Base-by-base conservation (phyloP, 2,329 filamentous ascomycete species). In the Dendryphion nanum region DNA sequence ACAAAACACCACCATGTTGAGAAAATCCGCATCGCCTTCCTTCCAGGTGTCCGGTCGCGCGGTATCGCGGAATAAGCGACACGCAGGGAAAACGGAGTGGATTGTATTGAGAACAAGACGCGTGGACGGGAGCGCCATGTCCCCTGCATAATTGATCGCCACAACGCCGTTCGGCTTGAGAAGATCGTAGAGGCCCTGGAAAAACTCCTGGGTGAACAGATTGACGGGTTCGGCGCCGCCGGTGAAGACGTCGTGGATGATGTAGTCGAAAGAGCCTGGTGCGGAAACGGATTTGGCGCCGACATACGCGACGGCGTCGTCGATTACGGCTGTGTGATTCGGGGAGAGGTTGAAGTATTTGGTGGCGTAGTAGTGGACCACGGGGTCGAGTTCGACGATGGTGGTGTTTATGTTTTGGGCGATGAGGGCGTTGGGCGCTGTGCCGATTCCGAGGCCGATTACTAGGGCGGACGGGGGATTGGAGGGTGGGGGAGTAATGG, bases 1-100 rank as follows among this genome's bases (percentile, higher is more conserved):
- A 74, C 93, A 98, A 71, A 96, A 96, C 43, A 97, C 82, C 32
- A 97, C 86, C 78, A 97, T 89, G 71, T 98, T 98, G 61, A 89
- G 88, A 64, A 97, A 96, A 59, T 95, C 87, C 1, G 53, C 44
- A 6, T 64, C 54, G 12, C 53, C 57, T 6, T 52, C 43, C 6
- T 52, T 36, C 19, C 47, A 43, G 17, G 71, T 67, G 1, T 78
- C 70, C 3, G 73, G 67, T 1, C 74, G 68, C 4, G 80, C 74
- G 18, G 78, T 75, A 67, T 98, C 93, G 45, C 93, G 84, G 77
- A 89, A 98, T 53, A 95, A 81, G 43, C 89, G 86, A 68, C 93
- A 98, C 4, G 82, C 80, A n/a, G 88, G 85, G 66, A 97, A 98
- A 40, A 93, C 81, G 18, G 79, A 67, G 45, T 76, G 76, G 63